phyloP scores from a whole-genome alignment of 148 eudicot genomes.

The Vaccinium vitisidaea region DNA sequence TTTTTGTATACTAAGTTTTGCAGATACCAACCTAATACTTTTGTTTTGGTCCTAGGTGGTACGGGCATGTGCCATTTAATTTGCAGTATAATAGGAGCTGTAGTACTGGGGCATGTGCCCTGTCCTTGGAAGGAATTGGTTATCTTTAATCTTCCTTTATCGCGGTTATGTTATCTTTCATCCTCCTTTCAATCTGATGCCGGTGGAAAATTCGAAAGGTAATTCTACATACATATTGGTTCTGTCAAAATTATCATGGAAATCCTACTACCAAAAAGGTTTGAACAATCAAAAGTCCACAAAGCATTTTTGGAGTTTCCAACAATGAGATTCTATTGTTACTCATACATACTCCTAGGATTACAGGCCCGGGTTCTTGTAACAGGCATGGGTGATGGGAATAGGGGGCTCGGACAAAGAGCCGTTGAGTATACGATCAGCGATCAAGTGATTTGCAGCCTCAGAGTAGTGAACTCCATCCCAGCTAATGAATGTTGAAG shows the following conservation, averaged over 20 bases:
- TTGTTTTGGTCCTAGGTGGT: background rate
- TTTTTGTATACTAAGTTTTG: too few species aligned
- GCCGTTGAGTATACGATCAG: conserved; percentile 53
- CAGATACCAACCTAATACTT: background rate
- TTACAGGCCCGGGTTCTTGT: conserved; percentile 17
- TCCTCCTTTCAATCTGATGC: too few species aligned
- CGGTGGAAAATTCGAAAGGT: too few species aligned
- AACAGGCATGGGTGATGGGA: conserved; percentile 55
- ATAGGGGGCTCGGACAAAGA: conserved; percentile 61
- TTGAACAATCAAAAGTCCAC: background rate
- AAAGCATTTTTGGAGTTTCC: background rate
- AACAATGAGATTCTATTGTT: background rate
- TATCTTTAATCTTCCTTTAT: background rate
- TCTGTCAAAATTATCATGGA: background rate
- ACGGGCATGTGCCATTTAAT: background rate
- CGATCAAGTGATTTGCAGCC: conserved; percentile 73
- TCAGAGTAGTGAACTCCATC: conserved; percentile 80
- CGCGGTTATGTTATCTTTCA: background rate
- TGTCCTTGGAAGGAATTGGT: background rate
- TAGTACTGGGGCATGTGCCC: background rate
- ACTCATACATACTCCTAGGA: background rate
- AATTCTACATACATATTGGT: too few species aligned
- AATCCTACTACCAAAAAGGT: background rate
- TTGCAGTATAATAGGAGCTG: background rate
- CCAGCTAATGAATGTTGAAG: conserved; percentile 62